Base-by-base conservation (phyloP, 1,139 yeast genomes). In the Zygoascus hellenicus region DNA sequence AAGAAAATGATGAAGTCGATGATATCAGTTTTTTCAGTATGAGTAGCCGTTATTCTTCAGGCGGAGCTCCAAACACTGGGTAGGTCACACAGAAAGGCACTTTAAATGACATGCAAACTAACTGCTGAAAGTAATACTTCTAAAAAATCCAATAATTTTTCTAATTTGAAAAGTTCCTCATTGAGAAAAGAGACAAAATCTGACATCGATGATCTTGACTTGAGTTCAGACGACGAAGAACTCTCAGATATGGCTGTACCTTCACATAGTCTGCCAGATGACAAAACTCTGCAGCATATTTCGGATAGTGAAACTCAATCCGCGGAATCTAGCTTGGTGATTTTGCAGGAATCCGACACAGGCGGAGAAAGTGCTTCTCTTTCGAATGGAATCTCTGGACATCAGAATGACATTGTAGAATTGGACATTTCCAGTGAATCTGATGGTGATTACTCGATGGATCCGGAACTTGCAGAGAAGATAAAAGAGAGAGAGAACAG, bases 361-460 rank as follows among this genome's bases (percentile, higher is more conserved):
- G 26, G 26, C 7, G 26, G 6, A 7, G 26, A 22, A 22, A 7
- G 7, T 5, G 7, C 26, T 7, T 22, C 26, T 4, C 6, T 7
- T 22, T 7, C 26, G 7, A 7, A 4, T 22, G 7, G 7, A 22
- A 4, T 7, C 6, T 5, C 26, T 22, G 26, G 43, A 5, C 29
- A 38, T 2, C 37, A 31, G 38, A 39, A 29, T 10, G 38, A n/a
- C 3, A 44, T 30, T n/a, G 10, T 41, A 13, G 45, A 26, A 2
- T 16, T 35, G 17, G 56, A 48, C 28, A 47, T 43, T 35, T 63
- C 58, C 34, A 64, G 58, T 43, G 58, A 60, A 38, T 67, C 63
- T 32, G 64, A 60, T 10, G 30, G 32, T 17, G 47, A 43, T 2
- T 32, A 32, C 28, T 19, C 29, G 13, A 17, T 39, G 13, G 39